Conservation (phyloP, 2,329 filamentous ascomycete species). For the Colletotrichum cordylinicola region DNA sequence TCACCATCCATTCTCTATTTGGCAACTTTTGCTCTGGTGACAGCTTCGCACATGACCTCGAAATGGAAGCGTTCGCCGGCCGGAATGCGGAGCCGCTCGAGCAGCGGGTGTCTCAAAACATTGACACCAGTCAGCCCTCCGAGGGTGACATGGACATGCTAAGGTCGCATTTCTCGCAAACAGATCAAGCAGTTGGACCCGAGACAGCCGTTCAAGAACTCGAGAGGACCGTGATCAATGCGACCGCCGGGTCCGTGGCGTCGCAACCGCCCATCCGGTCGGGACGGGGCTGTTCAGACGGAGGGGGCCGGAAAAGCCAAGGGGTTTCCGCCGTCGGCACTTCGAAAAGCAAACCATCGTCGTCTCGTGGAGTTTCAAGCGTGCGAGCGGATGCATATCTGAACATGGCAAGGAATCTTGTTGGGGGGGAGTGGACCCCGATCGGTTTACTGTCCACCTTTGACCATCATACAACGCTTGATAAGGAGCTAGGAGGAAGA, state of each 20-base stretch:
- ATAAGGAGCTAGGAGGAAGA: slow-evolving; percentile 35
- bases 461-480: slow-evolving; percentile 34
- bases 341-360: no score
- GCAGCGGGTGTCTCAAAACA: neutral
- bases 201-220: neutral
- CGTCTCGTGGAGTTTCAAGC: slow-evolving; percentile 21
- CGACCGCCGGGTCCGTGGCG: neutral
- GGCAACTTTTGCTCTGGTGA: slow-evolving; percentile 68
- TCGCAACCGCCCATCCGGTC: neutral
- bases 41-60: slow-evolving; percentile 68
- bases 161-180: neutral
- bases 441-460: slow-evolving; percentile 40
- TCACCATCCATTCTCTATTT: slow-evolving; percentile 75
- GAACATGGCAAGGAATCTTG: slow-evolving; percentile 34
- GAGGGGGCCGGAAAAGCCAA: neutral
- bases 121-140: neutral
- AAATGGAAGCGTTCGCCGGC: slow-evolving; percentile 51
- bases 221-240: neutral
- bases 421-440: slow-evolving; percentile 32
- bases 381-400: slow-evolving; percentile 37
- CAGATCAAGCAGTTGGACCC: neutral
- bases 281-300: neutral
- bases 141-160: neutral
- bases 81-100: neutral
- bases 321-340: neutral